A percentile compares a stretch with the other conserved stretches of the same genome.
Conservation (phyloP, 176 grass and related monocot genomes). For the Cenchrus fungigraminus region DNA sequence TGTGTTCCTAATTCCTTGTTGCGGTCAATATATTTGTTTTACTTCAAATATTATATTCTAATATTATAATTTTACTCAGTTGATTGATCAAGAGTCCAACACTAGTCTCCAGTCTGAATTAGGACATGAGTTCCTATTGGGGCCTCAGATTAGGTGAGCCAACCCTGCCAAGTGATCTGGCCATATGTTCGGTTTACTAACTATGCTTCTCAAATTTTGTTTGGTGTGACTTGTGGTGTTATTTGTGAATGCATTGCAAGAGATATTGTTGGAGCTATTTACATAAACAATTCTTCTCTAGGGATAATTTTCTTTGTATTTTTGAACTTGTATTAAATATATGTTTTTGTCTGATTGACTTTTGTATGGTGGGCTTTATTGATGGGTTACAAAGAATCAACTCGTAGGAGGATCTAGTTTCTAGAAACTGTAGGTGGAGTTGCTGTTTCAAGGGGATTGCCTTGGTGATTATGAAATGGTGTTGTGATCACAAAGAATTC, state of each 20-base stretch:
- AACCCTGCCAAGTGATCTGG: background rate
- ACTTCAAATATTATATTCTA: conserved; percentile 37
- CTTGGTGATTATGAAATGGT: background rate
- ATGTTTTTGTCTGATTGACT: background rate
- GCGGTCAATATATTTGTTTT: background rate
- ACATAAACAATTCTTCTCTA: background rate
- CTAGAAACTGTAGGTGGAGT: background rate
- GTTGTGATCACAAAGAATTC: background rate
- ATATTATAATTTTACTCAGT: conserved; percentile 55
- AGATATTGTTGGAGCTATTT: background rate
- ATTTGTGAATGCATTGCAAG: background rate
- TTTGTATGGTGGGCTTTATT: background rate
- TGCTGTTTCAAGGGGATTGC: background rate
- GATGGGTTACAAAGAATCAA: background rate
- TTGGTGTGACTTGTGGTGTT: background rate
- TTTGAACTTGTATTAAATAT: background rate
- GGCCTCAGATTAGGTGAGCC: conserved; percentile 44
- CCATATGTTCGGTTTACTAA: conserved; percentile 18
- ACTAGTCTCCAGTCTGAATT: conserved; percentile 44
- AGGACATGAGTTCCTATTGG: conserved; percentile 42
- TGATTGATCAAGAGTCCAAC: conserved; percentile 39
- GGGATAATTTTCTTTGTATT: background rate
- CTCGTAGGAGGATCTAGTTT: background rate
- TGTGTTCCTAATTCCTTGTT: background rate
- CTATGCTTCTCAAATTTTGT: conserved; percentile 10